Evolutionary conservation across 2,329 filamentous ascomycete species (phyloP), one percentile per base, ranked within the genome.

Genomic region (Onygena corvina): DNA sequence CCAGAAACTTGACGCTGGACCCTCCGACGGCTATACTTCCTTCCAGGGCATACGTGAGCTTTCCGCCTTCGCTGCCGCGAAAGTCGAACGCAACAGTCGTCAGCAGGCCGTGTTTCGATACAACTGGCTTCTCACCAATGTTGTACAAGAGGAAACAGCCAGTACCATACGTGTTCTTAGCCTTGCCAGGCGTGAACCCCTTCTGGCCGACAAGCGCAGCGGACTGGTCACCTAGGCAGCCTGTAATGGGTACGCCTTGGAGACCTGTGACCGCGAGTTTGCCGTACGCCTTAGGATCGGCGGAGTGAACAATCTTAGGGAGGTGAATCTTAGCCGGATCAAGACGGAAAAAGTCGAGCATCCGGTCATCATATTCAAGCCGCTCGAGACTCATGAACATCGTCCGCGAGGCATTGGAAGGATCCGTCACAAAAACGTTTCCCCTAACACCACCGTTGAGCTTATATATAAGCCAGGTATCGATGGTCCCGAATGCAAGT

Each of bases 351-450:
- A 94, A 94, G 21, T 79, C 69, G 25, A 94, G 71, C 16, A 94
- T 75, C 31, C 74, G 73, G 48, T 88, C 79, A 62, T 90, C 86
- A 67, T 94, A 94, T 59, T 89, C 67, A 52, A 87, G 73, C 6
- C 81, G 89, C 58, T 79, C 75, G 50, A 94, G 74, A 68, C 94
- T 87, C 83, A 94, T 90, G 67, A 94, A 92, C 87, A 94, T 93
- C 53, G 88, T 94, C 60, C 88, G 75, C 49, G 84, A 90, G n/a
- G 88, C 88, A 64, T 94, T 94, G 53, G 85, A 87, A 42, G 83
- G 80, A 65, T 94, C 88, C 0, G 88, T 92, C 51, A 94, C 86
- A 61, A 86, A 81, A 35, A 89, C 67, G 50, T 81, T 76, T 49
- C 75, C 78, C 52, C 77, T 73, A 18, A 71, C 73, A 40, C 84